phyloP scores from a whole-genome alignment of 345 rosid genomes.

The Eutrema heterophyllum region DNA sequence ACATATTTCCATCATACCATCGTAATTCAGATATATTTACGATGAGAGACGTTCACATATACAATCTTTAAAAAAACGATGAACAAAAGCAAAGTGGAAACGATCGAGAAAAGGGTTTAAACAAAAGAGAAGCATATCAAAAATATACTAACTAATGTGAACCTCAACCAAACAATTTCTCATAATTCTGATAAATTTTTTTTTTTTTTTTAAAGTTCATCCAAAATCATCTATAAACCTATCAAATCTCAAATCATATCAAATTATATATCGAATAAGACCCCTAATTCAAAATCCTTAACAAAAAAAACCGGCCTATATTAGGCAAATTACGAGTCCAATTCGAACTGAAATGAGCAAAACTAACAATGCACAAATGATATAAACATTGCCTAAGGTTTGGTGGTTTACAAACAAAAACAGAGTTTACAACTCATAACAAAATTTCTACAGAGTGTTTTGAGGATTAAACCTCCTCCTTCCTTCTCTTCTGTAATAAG shows the following conservation, averaged over 20 bases:
- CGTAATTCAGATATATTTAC: no score
- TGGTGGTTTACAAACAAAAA: conserved; percentile 13
- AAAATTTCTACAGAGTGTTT: conserved; percentile 53
- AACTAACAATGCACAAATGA: conserved; percentile 7
- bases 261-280: no score
- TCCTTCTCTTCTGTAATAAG: conserved; percentile 63
- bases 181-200: not conserved
- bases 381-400: not conserved
- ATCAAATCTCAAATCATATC: not conserved
- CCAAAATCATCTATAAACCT: not conserved
- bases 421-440: conserved; percentile 14
- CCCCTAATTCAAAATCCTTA: not conserved
- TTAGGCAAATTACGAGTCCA: not conserved
- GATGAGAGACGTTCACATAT: no score
- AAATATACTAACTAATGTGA: no score
- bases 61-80: no score
- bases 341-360: not conserved
- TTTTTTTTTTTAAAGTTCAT: not conserved
- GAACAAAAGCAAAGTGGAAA: no score
- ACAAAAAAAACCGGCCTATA: not conserved
- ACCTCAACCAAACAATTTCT: no score
- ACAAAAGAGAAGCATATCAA: no score
- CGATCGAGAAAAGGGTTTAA: no score
- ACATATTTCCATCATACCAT: no score
- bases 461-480: conserved; percentile 80